These are phyloP conservation scores for Chaetomium tenue DNA, from an alignment of 495 filamentous ascomycete species.

Conservation along the genomic window DNA sequence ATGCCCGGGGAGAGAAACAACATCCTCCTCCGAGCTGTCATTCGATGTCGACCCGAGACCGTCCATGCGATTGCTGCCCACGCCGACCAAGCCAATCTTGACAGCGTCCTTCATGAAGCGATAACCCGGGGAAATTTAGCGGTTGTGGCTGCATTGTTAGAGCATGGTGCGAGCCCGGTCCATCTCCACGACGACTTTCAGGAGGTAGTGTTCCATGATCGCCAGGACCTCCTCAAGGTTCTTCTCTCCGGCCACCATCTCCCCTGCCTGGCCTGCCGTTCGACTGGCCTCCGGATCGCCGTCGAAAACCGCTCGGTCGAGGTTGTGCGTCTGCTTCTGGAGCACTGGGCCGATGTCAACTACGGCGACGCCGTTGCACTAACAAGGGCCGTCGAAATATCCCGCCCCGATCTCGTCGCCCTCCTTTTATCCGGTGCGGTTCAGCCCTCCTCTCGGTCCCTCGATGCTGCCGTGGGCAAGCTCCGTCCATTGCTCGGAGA, in stretches of 20 bases:
- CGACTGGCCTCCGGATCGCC: conserved; percentile 33
- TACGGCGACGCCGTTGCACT: conserved; percentile 30
- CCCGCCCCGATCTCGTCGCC: conserved; percentile 30
- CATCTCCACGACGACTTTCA: conserved; percentile 36
- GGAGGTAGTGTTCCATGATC: conserved; percentile 28
- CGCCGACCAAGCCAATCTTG: conserved; percentile 38
- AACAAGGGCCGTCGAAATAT: conserved; percentile 29
- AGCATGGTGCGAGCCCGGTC: conserved; percentile 34
- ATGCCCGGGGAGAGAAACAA: conserved; percentile 29
- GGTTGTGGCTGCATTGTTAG: conserved; percentile 30
- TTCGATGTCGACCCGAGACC: conserved; percentile 31
- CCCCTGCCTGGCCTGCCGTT: conserved; percentile 35
- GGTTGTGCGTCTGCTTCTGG: conserved; percentile 25
- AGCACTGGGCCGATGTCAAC: conserved; percentile 35
- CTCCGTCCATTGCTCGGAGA: conserved; percentile 18
- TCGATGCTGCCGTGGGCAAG: conserved; percentile 31
- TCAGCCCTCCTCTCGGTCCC: conserved; percentile 27
- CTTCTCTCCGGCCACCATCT: conserved; percentile 34
- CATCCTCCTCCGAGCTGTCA: conserved; percentile 31
- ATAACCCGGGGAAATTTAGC: conserved; percentile 29
- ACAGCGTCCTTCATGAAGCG: conserved; percentile 33
- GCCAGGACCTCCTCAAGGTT: conserved; percentile 23
- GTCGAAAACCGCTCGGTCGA: conserved; percentile 32
- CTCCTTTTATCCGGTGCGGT: conserved; percentile 31
- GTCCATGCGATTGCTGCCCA: conserved; percentile 30